Base-by-base conservation (phyloP, 2,329 filamentous ascomycete genomes). In the Monosporascus sp. region DNA sequence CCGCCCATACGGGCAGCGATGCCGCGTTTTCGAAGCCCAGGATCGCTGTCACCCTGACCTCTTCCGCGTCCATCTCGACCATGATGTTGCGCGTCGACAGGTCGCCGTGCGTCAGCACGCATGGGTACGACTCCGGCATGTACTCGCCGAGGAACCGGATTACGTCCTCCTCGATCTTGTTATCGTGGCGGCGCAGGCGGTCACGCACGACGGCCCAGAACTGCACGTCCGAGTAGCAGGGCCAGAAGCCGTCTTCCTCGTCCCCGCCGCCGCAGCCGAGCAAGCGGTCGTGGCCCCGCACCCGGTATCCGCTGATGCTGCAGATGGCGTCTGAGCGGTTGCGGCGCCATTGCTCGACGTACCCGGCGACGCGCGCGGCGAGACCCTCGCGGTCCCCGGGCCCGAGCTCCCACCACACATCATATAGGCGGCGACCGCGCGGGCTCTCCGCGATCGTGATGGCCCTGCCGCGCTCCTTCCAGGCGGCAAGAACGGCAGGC, bases 71-170 rank as follows among this genome's bases (percentile, higher is more conserved):
- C 31, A 20, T 49, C 44, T 50, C 51, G 3, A 65, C 51, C 19
- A 61, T 27, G 8, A 67, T 59, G 48, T 66, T 65, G 14, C 49
- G 31, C 24, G 51, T 54, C 9, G 63, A 65, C 41, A 67, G 46
- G 48, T 67, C 61, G 31, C 65, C 65, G 40, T 67, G 65, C 19
- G 65, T 66, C 19, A 67, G 52, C 1, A 62, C 56, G 40, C 57
- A 64, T 1, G 63, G 60, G 3, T 56, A 51, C 0, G 60, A 62
- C 31, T 57, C 53, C 1, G 63, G 64, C 60, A 66, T 62, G 49
- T 60, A 54, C 7, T 60, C 55, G 7, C 50, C 46, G 1, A 64
- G 52, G 6, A 57, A 26, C 2, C 51, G 44, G n/a, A 61, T 55
- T 9, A 54, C 52, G 9, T 44, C 49, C 17, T 53, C 26, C 43